Evolutionary conservation across 2,329 filamentous ascomycete species (phyloP), one percentile per base, ranked within the genome.

Genomic region (Monosporascus ibericus): DNA sequence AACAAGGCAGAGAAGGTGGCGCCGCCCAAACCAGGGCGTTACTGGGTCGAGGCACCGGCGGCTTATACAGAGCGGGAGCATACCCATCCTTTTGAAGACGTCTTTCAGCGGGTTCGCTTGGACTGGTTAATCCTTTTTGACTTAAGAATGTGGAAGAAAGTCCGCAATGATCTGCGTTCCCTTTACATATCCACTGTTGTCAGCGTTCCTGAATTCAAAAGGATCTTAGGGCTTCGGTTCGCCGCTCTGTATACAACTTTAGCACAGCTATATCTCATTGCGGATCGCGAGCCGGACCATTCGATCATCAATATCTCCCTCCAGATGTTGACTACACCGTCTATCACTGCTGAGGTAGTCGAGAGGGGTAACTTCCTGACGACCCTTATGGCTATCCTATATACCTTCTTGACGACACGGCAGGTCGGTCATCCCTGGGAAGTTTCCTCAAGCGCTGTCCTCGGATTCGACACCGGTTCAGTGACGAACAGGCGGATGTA

Each of bases 291-390:
- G 68, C 94, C 94, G 2, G 94, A 99, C 65, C 92, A 97, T 70
- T 97, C 92, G 11, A 97, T 99, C 65, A 96, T 99, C 76, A 96
- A 96, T 66, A 82, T 99, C 38, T 97, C 92, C 5, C 75, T 97
- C 30, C 94, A 99, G 67, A 95, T 99, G 83, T 76, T 99, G 56
- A 99, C 94, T 0, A 96, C 94, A 0, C 92, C 94, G 2, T 95
- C 92, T 0, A 97, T 99, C 59, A 97, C 92, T 0, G 88, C 91
- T 44, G 95, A 99, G 70, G 88, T 97, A 48, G 90, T 99, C 8
- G 89, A 96, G 63, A 83, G 91, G 46, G 92, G 92, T 27, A 99
- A 99, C 68, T 99, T 99, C 65, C 76, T 99, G 58, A 96, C 91
- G 8, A 96, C 90, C 60, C 78, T 99, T 39, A 88, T 97, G 80